Evolutionary conservation across 2,329 filamentous ascomycete genomes (phyloP).

Genomic region (Venturia nashicola): DNA sequence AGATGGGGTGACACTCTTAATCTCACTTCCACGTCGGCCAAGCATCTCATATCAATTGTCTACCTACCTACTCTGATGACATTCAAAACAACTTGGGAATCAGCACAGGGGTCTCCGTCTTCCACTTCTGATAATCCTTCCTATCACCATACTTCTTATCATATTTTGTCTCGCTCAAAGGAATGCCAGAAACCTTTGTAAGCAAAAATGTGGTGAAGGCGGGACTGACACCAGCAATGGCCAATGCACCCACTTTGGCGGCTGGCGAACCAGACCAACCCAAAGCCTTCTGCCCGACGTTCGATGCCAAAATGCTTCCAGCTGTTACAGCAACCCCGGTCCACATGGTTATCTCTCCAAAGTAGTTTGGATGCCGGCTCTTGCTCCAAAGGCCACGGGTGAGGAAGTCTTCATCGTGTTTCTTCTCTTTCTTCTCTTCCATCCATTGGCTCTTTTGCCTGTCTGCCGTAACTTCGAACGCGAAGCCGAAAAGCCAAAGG

Average conservation of each 20-base stretch:
- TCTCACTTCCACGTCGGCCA: not conserved
- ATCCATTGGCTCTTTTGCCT: constrained; percentile 52
- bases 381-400: constrained; percentile 50
- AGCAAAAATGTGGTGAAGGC: constrained; percentile 53
- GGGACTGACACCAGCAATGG: constrained; percentile 46
- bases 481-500: constrained; percentile 47
- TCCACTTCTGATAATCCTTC: constrained; percentile 57
- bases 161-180: constrained; percentile 57
- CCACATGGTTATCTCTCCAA: constrained; percentile 60
- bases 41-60: not conserved
- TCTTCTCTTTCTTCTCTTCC: constrained; percentile 48
- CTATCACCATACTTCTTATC: constrained; percentile 50
- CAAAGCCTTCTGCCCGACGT: constrained; percentile 44
- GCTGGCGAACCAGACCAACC: constrained; percentile 36
- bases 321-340: constrained; percentile 50
- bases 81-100: constrained; percentile 43
- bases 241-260: constrained; percentile 32
- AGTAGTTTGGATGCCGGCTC: constrained; percentile 57
- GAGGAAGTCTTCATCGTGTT: constrained; percentile 55
- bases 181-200: constrained; percentile 49
- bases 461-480: constrained; percentile 50
- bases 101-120: constrained; percentile 52
- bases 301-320: constrained; percentile 42
- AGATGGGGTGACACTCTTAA: not conserved
- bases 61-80: not conserved